These are phyloP conservation scores for Blastocystis sp. DNA, from an alignment of 352 stramenopile genomes.

Conservation along the genomic window DNA sequence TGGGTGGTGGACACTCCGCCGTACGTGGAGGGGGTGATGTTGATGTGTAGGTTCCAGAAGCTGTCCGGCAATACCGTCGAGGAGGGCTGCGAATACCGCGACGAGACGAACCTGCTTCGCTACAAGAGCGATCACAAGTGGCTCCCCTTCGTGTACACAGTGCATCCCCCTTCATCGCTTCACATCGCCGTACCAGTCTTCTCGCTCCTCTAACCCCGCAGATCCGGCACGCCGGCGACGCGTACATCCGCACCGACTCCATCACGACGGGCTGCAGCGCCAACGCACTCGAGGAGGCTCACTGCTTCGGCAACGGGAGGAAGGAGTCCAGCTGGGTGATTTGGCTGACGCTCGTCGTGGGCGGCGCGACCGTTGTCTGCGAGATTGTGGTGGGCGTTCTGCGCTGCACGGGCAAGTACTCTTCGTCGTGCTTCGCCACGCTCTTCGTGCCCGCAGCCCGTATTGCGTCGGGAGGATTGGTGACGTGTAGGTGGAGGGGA, in stretches of 20 bases:
- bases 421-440: neutral
- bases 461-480: neutral
- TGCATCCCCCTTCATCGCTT: neutral
- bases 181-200: neutral
- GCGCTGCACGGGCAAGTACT: neutral
- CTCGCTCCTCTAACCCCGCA: neutral
- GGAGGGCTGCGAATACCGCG: neutral
- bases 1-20: constrained; percentile 44
- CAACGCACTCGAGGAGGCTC: neutral
- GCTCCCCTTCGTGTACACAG: constrained; percentile 9
- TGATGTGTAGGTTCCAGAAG: neutral
- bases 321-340: neutral
- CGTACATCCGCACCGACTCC: neutral
- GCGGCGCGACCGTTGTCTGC: neutral
- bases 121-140: neutral
- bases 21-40: neutral
- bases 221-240: constrained; percentile 35
- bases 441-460: neutral
- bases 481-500: neutral
- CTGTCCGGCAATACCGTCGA: neutral
- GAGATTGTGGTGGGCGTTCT: neutral
- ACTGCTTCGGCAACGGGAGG: constrained; percentile 19
- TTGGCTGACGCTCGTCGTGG: neutral
- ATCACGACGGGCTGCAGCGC: constrained; percentile 51
- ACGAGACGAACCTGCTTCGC: neutral